These are phyloP conservation scores for Phytophthora crassamura DNA, from an alignment of 352 stramenopile genomes.

Conservation along the genomic window DNA sequence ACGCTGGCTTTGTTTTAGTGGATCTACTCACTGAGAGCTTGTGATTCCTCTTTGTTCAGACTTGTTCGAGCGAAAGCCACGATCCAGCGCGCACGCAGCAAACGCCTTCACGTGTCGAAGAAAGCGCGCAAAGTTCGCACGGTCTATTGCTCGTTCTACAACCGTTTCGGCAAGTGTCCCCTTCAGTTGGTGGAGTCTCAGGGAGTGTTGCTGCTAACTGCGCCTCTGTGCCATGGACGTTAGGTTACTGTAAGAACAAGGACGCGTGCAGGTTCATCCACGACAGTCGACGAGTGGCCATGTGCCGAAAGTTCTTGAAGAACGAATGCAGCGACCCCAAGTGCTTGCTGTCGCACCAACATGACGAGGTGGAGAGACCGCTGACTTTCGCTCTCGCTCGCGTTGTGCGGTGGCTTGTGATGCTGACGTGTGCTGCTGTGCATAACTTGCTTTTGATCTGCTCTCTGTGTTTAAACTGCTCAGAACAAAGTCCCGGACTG, in stretches of 20 bases:
- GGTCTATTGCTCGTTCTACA: conserved; percentile 86
- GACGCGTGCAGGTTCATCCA: conserved; percentile 85
- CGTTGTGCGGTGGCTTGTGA: conserved; percentile 20
- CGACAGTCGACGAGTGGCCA: conserved; percentile 81
- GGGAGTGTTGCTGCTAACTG: conserved; percentile 23
- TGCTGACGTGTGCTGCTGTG: conserved; percentile 26
- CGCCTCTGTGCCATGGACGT: conserved; percentile 6
- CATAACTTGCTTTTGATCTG: conserved; percentile 34
- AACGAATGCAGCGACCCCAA: conserved; percentile 65
- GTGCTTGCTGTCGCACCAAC: conserved; percentile 72
- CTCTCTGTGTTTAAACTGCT: conserved; percentile 9
- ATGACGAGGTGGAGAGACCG: conserved; percentile 70
- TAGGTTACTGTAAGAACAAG: conserved; percentile 86
- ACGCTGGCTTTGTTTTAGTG: neutral
- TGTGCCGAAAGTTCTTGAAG: conserved; percentile 81
- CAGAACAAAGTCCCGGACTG: conserved; percentile 89
- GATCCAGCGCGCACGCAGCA: conserved; percentile 54
- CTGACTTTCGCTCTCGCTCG: conserved; percentile 16
- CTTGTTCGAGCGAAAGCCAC: conserved; percentile 57
- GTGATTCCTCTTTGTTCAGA: conserved; percentile 15
- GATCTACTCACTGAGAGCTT: conserved; percentile 7
- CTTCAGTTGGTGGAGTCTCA: neutral
- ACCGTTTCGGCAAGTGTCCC: conserved; percentile 73
- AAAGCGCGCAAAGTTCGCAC: conserved; percentile 53
- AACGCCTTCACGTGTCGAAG: conserved; percentile 40